Base-by-base conservation (phyloP, 140 eudicot genomes). In the Bidens hawaiensis region DNA sequence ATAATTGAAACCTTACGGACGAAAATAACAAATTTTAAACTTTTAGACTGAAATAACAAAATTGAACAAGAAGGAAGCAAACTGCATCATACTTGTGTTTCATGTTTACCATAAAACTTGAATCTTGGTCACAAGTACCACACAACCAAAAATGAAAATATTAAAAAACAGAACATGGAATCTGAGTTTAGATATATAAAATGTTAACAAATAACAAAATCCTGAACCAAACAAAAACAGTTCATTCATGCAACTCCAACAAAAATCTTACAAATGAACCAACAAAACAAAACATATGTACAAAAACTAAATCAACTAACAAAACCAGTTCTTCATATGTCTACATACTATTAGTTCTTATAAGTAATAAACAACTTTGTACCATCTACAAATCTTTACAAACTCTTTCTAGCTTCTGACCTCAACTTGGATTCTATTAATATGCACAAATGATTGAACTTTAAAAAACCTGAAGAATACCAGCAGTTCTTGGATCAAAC, bases 301-400 rank as follows among this genome's bases (percentile, higher is more conserved):
- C 12, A 15, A 12, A 51, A 33, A 47, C 60, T 22, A 63, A 63
- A 30, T 12, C 8, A 65, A 65, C 33, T 3, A 52, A 25, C 60
- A 25, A 53, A 48, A 47, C 54, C n/a, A n/a, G n/a, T 47, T 48
- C 14, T 48, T 18, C 28, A 64, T 42, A 64, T 16, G 40, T n/a
- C n/a, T n/a, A n/a, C n/a, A n/a, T n/a, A n/a, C n/a, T n/a, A n/a
- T n/a, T n/a, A n/a, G n/a, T n/a, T n/a, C n/a, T n/a, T n/a, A n/a
- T n/a, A n/a, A n/a, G n/a, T n/a, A n/a, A n/a, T 13, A 53, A 36
- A 36, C 43, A 15, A 4, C 34, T 6, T 0, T 3, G 6, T 60
- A 62, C 52, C 30, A 71, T 71, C 51, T 71, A 71, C 70, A 60
- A 10, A 47, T 48, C 27, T 50, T 36, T 36, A n/a, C n/a, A n/a